phyloP scores from a whole-genome alignment of 768 basidiomycete species.

The Lactifluus pinguis region DNA sequence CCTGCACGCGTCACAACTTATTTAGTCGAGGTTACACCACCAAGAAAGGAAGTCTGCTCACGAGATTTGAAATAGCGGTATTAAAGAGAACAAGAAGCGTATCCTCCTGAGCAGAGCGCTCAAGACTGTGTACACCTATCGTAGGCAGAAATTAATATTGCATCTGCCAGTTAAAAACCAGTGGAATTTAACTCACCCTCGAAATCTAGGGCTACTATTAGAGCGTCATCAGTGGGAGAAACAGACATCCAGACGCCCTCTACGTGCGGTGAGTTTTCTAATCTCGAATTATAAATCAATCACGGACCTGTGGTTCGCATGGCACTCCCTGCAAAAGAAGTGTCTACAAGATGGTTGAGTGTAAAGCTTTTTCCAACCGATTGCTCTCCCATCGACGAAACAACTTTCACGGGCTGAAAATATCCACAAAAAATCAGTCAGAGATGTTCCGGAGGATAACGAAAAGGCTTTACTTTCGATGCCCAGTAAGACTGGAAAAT shows the following conservation, averaged over 20 bases:
- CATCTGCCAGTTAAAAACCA: too few species aligned
- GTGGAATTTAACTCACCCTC: constrained; percentile 34
- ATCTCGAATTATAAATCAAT: neutral
- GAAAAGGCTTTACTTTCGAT: constrained; percentile 32
- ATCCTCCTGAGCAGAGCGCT: constrained; percentile 55
- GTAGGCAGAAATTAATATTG: neutral
- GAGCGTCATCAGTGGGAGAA: constrained; percentile 45
- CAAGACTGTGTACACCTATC: constrained; percentile 52
- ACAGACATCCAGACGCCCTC: constrained; percentile 65
- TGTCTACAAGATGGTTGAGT: constrained; percentile 52
- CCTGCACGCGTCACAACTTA: constrained; percentile 27
- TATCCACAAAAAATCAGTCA: neutral
- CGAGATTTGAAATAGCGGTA: constrained; percentile 55
- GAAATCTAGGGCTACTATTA: constrained; percentile 56
- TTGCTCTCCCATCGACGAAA: constrained; percentile 63
- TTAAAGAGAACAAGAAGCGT: constrained; percentile 56
- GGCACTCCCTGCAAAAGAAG: constrained; percentile 57
- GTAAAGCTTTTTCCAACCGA: constrained; percentile 55
- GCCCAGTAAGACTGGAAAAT: constrained; percentile 58
- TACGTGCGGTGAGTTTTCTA: constrained; percentile 1
- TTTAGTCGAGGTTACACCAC: too few species aligned
- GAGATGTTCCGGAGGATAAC: neutral
- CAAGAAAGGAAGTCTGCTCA: constrained; percentile 23
- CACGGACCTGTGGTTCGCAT: constrained; percentile 46
- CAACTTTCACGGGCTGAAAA: constrained; percentile 50